Evolutionary conservation across 2,329 filamentous ascomycete genomes (phyloP), one percentile per base, ranked within the genome.

Genomic region (Ophidiomyces ophidiicola): DNA sequence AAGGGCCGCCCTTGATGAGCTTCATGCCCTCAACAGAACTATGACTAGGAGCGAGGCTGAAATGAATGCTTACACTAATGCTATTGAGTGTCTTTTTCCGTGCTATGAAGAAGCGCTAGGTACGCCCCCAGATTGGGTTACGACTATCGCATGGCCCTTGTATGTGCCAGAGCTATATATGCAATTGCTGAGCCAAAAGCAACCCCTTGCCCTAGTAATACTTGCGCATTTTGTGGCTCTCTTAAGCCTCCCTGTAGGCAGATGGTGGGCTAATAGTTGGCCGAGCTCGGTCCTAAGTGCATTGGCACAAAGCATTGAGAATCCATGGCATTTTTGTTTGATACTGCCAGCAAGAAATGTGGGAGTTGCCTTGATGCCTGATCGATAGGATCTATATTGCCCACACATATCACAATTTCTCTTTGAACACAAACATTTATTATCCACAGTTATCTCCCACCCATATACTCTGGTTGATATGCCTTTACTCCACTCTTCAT

Each of bases 261-360:
- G 76, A 12, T 82, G 78, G 78, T 82, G 78, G 77, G 56, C 80
- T 3, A 66, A 73, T 29, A 76, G 76, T 19, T 75, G 79, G 46
- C 69, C 76, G n/a, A 69, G 72, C n/a, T 70, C 74, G 43, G 76
- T 81, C 50, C 72, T 82, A 15, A 69, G 32, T 11, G 36, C 40
- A 5, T 30, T 52, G n/a, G 10, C 47, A 44, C 14, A 18, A 23
- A 6, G 38, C 31, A 12, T 48, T 45, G 48, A 42, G 37, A n/a
- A n/a, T n/a, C n/a, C n/a, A n/a, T n/a, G n/a, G n/a, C n/a, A n/a
- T n/a, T n/a, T n/a, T n/a, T n/a, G n/a, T n/a, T n/a, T n/a, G n/a
- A n/a, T n/a, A n/a, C n/a, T n/a, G n/a, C n/a, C n/a, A n/a, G n/a
- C n/a, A n/a, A n/a, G n/a, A n/a, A n/a, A n/a, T n/a, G n/a, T n/a